phyloP scores from a whole-genome alignment of 805 yeast species.

The Lachancea quebecensis region DNA sequence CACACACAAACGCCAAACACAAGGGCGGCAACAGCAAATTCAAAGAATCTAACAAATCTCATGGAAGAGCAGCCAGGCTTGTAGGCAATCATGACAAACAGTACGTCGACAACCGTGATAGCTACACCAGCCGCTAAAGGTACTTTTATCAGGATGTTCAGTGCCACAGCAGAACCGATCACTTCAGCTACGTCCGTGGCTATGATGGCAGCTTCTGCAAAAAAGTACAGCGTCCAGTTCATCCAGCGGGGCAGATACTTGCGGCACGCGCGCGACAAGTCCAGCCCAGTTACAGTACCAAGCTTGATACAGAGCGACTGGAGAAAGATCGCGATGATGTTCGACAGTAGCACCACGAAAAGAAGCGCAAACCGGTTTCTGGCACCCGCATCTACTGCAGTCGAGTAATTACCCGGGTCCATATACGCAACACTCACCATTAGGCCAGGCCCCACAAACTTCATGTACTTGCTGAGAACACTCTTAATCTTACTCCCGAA shows the following conservation, averaged over 20 bases:
- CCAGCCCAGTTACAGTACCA: constrained; percentile 86
- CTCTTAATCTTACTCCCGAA: neutral
- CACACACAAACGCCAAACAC: constrained; percentile 74
- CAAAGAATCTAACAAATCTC: constrained; percentile 66
- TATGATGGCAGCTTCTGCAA: constrained; percentile 82
- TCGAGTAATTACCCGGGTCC: constrained; percentile 91
- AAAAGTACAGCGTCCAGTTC: constrained; percentile 56
- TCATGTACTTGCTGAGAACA: constrained; percentile 44
- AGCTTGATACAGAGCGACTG: constrained; percentile 79
- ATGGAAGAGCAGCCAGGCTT: constrained; percentile 69
- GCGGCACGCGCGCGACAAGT: constrained; percentile 79
- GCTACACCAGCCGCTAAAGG: constrained; percentile 76
- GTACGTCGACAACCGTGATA: constrained; percentile 72
- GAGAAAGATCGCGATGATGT: constrained; percentile 72
- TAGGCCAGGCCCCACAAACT: constrained; percentile 81
- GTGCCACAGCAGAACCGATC: constrained; percentile 84
- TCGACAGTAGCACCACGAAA: constrained; percentile 69
- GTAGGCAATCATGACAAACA: constrained; percentile 73
- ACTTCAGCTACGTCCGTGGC: constrained; percentile 95
- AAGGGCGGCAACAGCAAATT: constrained; percentile 60
- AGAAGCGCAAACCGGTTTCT: constrained; percentile 65
- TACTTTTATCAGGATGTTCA: constrained; percentile 65
- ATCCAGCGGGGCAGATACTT: constrained; percentile 60
- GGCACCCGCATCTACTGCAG: constrained; percentile 87
- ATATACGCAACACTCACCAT: constrained; percentile 86